A percentile compares a stretch with the other conserved stretches of the same genome.
Evolutionary conservation across 352 stramenopile species (phyloP).

Genomic region (Paralagenidium karlingii): DNA sequence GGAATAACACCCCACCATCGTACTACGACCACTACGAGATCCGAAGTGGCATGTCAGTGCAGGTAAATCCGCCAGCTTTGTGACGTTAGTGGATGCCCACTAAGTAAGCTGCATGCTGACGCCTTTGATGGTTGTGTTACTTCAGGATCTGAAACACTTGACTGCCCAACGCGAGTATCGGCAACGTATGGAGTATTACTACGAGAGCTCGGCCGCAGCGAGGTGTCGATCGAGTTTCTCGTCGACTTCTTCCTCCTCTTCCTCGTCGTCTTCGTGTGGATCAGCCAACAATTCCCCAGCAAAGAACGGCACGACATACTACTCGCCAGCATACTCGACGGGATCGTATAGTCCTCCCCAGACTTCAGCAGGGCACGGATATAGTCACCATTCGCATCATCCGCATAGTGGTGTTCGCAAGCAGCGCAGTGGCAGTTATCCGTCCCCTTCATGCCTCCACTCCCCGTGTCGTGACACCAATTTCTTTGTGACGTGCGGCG

Average conservation of each 20-base stretch:
- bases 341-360: conserved; percentile 2
- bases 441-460: neutral
- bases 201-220: conserved; percentile 11
- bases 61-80: conserved; percentile 16
- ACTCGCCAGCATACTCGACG: conserved; percentile 7
- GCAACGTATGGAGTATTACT: conserved; percentile 57
- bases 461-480: conserved; percentile 11
- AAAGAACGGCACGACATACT: conserved; percentile 4
- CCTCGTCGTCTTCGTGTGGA: conserved; percentile 11
- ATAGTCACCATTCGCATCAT: conserved; percentile 3
- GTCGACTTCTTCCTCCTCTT: conserved; percentile 6
- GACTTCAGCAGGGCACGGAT: neutral
- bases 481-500: conserved; percentile 72
- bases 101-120: neutral
- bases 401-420: conserved; percentile 13
- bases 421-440: neutral
- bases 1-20: too few species aligned
- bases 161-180: conserved; percentile 53
- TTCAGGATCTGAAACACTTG: conserved; percentile 64
- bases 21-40: conserved; percentile 52
- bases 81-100: neutral
- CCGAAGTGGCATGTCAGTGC: conserved; percentile 73
- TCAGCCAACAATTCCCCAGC: conserved; percentile 1
- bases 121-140: too few species aligned
- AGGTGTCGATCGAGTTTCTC: conserved; percentile 16